These are phyloP conservation scores for Plasmodium relictum DNA, from an alignment of 169 alveolate genomes.

Conservation along the genomic window DNA sequence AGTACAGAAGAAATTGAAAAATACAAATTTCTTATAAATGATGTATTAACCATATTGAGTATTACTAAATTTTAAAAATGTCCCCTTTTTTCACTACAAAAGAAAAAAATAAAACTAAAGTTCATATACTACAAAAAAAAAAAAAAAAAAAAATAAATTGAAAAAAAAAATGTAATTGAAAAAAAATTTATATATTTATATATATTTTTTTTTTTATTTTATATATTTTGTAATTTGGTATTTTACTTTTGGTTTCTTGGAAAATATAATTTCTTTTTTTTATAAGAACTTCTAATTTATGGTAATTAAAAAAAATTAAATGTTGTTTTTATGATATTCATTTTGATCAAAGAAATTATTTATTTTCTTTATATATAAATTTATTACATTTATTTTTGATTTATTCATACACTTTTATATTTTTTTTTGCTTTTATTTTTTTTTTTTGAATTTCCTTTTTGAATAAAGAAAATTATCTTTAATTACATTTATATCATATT, in stretches of 20 bases:
- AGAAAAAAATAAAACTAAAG: neutral
- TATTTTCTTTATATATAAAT: no score
- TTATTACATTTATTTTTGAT: no score
- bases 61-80: neutral
- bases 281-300: slow-evolving; percentile 19
- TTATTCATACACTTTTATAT: no score
- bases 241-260: neutral
- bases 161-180: neutral
- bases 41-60: no score
- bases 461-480: no score
- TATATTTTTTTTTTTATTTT: neutral
- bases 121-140: neutral
- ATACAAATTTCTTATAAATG: no score
- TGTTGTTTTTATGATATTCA: no score
- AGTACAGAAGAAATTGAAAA: no score
- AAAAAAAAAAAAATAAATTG: neutral
- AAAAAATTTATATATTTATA: neutral
- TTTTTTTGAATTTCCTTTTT: no score
- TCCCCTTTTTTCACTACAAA: slow-evolving; percentile 67
- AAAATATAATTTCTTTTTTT: slow-evolving; percentile 6
- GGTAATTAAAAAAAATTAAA: slow-evolving; percentile 4
- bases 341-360: no score
- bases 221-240: neutral
- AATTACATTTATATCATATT: no score
- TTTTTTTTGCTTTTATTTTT: no score